Evolutionary conservation across 1,284 basidiomycete species (phyloP).

Genomic region (Cryptococcus sp.): DNA sequence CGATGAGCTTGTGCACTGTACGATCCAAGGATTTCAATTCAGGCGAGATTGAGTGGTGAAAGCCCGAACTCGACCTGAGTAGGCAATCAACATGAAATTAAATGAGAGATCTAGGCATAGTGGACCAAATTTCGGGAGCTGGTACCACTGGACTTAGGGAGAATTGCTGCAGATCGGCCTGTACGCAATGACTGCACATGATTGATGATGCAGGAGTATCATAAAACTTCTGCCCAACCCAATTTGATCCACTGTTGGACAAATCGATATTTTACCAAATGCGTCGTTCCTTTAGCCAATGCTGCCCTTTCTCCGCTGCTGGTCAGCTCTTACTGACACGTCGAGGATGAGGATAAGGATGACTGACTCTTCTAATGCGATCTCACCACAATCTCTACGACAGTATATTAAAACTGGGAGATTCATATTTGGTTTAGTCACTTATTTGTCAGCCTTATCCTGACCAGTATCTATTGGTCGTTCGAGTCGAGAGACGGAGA

Average conservation of each 20-base stretch:
- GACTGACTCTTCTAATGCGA: conserved; percentile 65
- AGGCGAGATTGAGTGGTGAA: no score
- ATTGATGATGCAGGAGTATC: no score
- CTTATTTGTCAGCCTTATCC: conserved; percentile 48
- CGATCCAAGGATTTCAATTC: no score
- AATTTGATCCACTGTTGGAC: conserved; percentile 45
- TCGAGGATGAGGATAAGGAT: conserved; percentile 1
- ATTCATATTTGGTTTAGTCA: conserved; percentile 66
- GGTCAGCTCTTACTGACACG: neutral
- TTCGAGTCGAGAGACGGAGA: no score
- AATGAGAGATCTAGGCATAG: no score
- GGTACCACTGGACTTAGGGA: no score
- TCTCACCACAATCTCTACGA: conserved; percentile 62
- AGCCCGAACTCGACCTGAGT: no score
- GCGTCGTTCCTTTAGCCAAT: conserved; percentile 42
- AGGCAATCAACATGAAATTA: no score
- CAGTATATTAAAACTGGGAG: conserved; percentile 76
- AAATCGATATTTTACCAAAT: conserved; percentile 44
- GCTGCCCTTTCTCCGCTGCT: conserved; percentile 41
- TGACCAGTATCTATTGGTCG: conserved; percentile 1
- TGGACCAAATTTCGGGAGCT: no score
- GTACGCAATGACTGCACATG: no score
- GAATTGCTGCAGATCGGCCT: no score
- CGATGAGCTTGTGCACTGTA: no score
- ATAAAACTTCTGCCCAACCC: conserved; percentile 46